Percentiles rank a stretch among this genome's conserved stretches.
These are phyloP conservation scores for Russula dissimulans DNA, from an alignment of 768 basidiomycete species.

Conservation along the genomic window DNA sequence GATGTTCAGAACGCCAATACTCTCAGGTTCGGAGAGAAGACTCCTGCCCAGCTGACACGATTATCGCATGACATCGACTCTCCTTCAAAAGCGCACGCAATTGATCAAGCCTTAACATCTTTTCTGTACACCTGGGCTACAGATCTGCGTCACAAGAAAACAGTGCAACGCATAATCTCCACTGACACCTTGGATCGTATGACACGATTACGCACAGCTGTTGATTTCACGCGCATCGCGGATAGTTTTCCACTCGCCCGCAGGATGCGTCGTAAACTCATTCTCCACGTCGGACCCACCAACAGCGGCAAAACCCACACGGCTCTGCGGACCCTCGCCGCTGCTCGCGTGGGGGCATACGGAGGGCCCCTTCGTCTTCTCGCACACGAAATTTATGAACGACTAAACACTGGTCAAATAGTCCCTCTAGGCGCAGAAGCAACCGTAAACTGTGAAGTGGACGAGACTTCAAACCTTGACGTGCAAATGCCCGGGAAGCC, in stretches of 20 bases:
- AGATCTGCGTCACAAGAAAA: constrained; percentile 21
- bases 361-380: constrained; percentile 88
- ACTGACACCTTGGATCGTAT: constrained; percentile 21
- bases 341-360: constrained; percentile 65
- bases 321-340: constrained; percentile 81
- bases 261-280: constrained; percentile 57
- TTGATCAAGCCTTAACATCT: constrained; percentile 43
- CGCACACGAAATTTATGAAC: constrained; percentile 90
- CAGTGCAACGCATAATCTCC: not conserved
- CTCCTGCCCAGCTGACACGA: constrained; percentile 34
- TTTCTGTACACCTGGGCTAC: constrained; percentile 52
- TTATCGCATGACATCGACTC: constrained; percentile 32
- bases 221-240: constrained; percentile 32
- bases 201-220: constrained; percentile 29
- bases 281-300: constrained; percentile 96
- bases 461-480: constrained; percentile 31
- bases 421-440: constrained; percentile 56
- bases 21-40: constrained; percentile 23
- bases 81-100: constrained; percentile 20
- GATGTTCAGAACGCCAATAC: constrained; percentile 27
- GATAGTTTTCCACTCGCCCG: constrained; percentile 49
- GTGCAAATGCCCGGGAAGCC: constrained; percentile 19
- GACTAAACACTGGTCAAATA: constrained; percentile 86
- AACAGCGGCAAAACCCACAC: constrained; percentile 97
- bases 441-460: constrained; percentile 31